Evolutionary conservation across 2,329 filamentous ascomycete genomes (phyloP).

Genomic region (Cadophora malorum): DNA sequence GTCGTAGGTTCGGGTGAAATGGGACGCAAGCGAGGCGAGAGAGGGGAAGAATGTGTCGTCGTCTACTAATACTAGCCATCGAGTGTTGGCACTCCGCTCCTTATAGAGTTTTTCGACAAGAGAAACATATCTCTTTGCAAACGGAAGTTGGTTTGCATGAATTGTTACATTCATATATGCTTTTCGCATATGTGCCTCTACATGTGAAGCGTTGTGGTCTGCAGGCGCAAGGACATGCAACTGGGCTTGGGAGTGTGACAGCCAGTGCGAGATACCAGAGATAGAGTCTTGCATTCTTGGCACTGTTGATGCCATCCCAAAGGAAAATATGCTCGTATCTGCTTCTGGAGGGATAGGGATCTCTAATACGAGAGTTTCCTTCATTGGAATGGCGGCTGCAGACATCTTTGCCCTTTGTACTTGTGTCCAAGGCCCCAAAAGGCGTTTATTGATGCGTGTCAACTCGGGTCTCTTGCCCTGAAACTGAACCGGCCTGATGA

Average conservation of each 20-base stretch:
- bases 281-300: conserved; percentile 6
- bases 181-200: conserved; percentile 1
- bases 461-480: conserved; percentile 11
- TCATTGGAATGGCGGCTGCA: not conserved
- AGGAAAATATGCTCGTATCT: conserved; percentile 15
- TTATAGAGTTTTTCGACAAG: conserved; percentile 18
- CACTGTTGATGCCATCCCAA: conserved; percentile 15
- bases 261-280: conserved; percentile 11
- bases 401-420: not conserved
- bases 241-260: conserved; percentile 11
- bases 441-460: conserved; percentile 8
- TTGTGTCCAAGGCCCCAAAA: conserved; percentile 11
- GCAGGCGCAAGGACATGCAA: conserved; percentile 16
- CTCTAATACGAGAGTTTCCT: not conserved
- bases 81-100: conserved; percentile 17
- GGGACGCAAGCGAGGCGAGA: conserved; percentile 13
- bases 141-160: not conserved
- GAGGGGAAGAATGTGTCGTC: conserved; percentile 21
- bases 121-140: conserved; percentile 15
- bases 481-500: conserved; percentile 6
- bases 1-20: conserved; percentile 9
- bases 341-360: not conserved
- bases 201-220: not conserved
- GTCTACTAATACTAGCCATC: conserved; percentile 15
- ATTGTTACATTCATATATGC: conserved; percentile 15